A percentile compares a stretch with the other conserved stretches of the same genome.
These are phyloP conservation scores for Ceratocystis harringtonii DNA, from an alignment of 2,329 filamentous ascomycete species.

Conservation along the genomic window DNA sequence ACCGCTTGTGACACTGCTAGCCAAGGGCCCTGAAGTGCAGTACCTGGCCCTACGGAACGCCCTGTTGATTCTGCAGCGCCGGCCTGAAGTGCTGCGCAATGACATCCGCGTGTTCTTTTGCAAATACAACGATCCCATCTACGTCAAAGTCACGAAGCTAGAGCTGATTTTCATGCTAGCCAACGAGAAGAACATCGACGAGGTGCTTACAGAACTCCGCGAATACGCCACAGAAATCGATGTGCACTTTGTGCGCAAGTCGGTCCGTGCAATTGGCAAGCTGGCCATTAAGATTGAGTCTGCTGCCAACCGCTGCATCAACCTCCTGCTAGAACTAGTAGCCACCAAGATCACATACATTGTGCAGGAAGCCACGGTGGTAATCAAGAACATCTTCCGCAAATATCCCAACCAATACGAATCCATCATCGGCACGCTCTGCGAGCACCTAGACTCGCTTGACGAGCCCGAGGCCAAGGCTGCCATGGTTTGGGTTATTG, in stretches of 20 bases:
- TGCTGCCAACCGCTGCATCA: slow-evolving; percentile 79
- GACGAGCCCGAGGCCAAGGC: slow-evolving; percentile 97
- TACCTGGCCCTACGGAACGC: slow-evolving; percentile 91
- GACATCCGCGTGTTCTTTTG: slow-evolving; percentile 99
- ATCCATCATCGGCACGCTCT: slow-evolving; percentile 87
- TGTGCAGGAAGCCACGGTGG: slow-evolving; percentile 94
- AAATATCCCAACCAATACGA: slow-evolving; percentile 99
- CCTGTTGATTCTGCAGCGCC: slow-evolving; percentile 77
- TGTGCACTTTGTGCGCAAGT: slow-evolving; percentile 95
- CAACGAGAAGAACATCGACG: slow-evolving; percentile 84
- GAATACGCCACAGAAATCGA: slow-evolving; percentile 98
- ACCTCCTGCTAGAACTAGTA: slow-evolving; percentile 79
- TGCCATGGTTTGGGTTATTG: slow-evolving; percentile 98
- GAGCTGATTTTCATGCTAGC: slow-evolving; percentile 99
- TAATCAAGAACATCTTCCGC: slow-evolving; percentile 97
- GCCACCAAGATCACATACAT: slow-evolving; percentile 98
- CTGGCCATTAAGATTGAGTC: slow-evolving; percentile 98
- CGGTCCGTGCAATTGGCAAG: slow-evolving; percentile 92
- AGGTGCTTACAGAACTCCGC: slow-evolving; percentile 82
- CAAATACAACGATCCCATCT: slow-evolving; percentile 99
- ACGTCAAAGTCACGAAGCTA: slow-evolving; percentile 97
- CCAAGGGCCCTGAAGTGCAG: slow-evolving; percentile 96
- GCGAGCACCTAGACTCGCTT: slow-evolving; percentile 88
- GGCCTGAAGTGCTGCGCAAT: slow-evolving; percentile 85
- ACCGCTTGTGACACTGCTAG: slow-evolving; percentile 82